Evolutionary conservation across 2,329 filamentous ascomycete genomes (phyloP), one percentile per base, ranked within the genome.

Genomic region (Cordyceps tenuipes): DNA sequence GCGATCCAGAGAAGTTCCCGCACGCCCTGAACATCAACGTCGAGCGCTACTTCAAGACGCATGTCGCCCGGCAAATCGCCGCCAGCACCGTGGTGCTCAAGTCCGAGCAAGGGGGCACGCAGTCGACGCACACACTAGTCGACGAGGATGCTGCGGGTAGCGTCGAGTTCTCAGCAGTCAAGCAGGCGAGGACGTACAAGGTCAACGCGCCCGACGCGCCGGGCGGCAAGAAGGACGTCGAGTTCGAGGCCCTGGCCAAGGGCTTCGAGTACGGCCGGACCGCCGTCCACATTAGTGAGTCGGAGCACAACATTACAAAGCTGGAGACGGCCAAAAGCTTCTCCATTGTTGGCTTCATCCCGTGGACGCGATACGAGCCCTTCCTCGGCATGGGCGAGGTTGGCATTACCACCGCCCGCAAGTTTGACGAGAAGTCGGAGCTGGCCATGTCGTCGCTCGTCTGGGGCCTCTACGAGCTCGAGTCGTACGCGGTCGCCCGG

Each of bases 181-280:
- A 86, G 66, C 88, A 83, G 62, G 79, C 87, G n/a, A 84, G 90
- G 47, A 84, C 84, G 1, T 99, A 97, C 73, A 87, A 88, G 67
- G 82, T 97, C 62, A 83, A 87, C 43, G 90, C 97, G 63, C 82
- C 87, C 5, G 77, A 82, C 44, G 86, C 85, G 0, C 85, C 88
- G 0, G 91, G 90, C 17, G 89, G 89, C 13, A 96, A 93, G 74
- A 82, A 81, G 58, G 90, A 96, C 57, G 86, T 99, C 29, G 84
- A 89, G 31, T 85, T 85, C 61, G 91, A 96, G 15, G 84, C 90
- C 17, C 79, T 99, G 43, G 90, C 90, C n/a, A 96, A 91, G 71
- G 94, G 94, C 0, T 99, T 93, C 68, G 87, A 91, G 68, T 99
- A 99, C 70, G 94, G 94, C 50, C 83, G 91, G 60, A 97, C 93